Base-by-base conservation (phyloP, 73 alveolate species). In the Paramecium sexaurelia region DNA sequence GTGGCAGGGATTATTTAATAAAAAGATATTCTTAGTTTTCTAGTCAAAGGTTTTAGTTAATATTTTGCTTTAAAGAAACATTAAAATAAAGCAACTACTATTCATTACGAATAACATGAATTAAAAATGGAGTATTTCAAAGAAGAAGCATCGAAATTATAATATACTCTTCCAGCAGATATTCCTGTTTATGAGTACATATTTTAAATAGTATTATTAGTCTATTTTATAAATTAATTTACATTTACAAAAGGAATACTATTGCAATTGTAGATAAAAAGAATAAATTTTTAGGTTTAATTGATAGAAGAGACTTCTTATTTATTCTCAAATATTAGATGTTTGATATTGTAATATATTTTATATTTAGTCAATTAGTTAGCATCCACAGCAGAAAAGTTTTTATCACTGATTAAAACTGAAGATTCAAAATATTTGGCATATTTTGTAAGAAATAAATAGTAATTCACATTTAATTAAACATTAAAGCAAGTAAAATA, bases 241-340 rank as follows among this genome's bases (percentile, higher is more conserved):
- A 78, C 32, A 26, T 43, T 24, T 45, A 40, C 36, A 37, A 78
- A 40, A 78, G 90, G 32, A 45, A 39, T 24, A 29, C 90, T 9
- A 45, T 78, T 15, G 55, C 90, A 1, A 45, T 78, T 2, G 71
- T 78, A 15, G 73, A 78, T 78, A 40, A 78, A 17, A 8, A 78
- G 11, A 9, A 78, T 41, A 39, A 78, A 20, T 78, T 41, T 33
- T 20, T 78, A 19, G 90, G 90, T 1, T 39, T 41, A n/a, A 78
- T 78, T 24, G 90, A 78, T 43, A 78, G 90, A 40, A 37, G 75
- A 78, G 90, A 78, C 41, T 78, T 78, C 45, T 8, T 78, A 17
- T 78, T 78, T 22, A 78, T 78, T 24, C 1, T 78, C 29, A 78
- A 78, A 78, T 78, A 78, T 45, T 78, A 78, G 73, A 78, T 78